A percentile compares a stretch with the other conserved stretches of the same genome.
Evolutionary conservation across 331 rosid species (phyloP).

Genomic region (Rosa hybrid): DNA sequence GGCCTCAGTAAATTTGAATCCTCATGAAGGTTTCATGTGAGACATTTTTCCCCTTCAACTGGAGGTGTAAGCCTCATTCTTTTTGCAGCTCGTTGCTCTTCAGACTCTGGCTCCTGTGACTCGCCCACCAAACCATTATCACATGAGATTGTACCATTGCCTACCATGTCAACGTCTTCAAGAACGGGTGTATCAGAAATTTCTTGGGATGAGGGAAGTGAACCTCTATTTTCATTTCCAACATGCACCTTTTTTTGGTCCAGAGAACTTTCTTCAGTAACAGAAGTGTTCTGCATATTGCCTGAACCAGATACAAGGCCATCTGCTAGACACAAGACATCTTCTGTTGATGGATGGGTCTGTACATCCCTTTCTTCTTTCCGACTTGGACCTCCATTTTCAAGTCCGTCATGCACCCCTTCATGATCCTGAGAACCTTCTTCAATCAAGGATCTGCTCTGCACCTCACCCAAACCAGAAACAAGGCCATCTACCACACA

Average conservation of each 20-base stretch:
- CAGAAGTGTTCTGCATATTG: background rate
- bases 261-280: background rate
- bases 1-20: slow-evolving; percentile 6
- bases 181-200: slow-evolving; percentile 15
- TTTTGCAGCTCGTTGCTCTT: slow-evolving; percentile 62
- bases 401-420: background rate
- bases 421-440: slow-evolving; percentile 30
- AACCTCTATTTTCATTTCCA: slow-evolving; percentile 32
- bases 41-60: slow-evolving; percentile 23
- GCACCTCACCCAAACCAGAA: slow-evolving; percentile 33
- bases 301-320: slow-evolving; percentile 1
- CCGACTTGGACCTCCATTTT: slow-evolving; percentile 25
- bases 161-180: slow-evolving; percentile 25
- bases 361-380: slow-evolving; percentile 37
- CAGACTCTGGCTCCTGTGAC: slow-evolving; percentile 14
- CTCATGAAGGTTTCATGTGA: slow-evolving; percentile 13
- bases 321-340: slow-evolving; percentile 31
- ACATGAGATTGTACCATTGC: slow-evolving; percentile 20
- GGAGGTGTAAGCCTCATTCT: slow-evolving; percentile 41
- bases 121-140: slow-evolving; percentile 10
- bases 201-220: slow-evolving; percentile 27
- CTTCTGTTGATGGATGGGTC: slow-evolving; percentile 28
- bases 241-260: background rate
- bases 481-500: slow-evolving; percentile 32
- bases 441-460: slow-evolving; percentile 19